Base-by-base conservation (phyloP, 2,329 filamentous ascomycete genomes). In the Ceratocystis alfenasii region DNA sequence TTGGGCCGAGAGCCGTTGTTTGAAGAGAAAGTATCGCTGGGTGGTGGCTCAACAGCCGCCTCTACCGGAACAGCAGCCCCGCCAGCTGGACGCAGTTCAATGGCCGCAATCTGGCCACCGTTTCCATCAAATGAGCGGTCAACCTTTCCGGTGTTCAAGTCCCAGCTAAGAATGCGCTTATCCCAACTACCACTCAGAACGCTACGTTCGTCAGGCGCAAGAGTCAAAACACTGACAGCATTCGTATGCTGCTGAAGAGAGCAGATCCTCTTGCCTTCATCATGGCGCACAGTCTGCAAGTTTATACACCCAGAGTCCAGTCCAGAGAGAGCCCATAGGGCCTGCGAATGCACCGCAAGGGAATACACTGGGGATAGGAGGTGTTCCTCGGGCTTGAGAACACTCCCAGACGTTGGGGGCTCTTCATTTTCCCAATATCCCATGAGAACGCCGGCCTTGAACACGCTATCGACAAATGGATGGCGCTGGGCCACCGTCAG, bases 401-500 rank as follows among this genome's bases (percentile, higher is more conserved):
- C 70, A 0, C 76, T 74, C 0, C 72, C 74, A 1, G 76, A 69
- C 0, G 72, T 73, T 2, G 76, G 70, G 1, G 85, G 83, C 73
- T 99, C 93, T 74, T 96, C 92, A 72, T 97, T 99, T 75, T 96
- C 94, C 94, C 94, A 99, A 75, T 99, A 99, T 63, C 89, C 95
- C 82, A 96, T 87, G 62, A 97, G 78, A 5, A 96, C 89, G 1
- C 92, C 94, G 1, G 93, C 92, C 75, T 99, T 99, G 66, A 90
- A 90, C 55, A 99, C 94, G 71, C 90, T 96, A 74, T 99, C 94
- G 50, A 99, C 94, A 72, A 97, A 99, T 0, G 94, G 94, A 73
- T 99, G 94, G 62, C 89, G 83, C 77, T 99, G 94, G 41, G 94
- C 94, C 5, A 99, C 94, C 0, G 94, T 99, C 71, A 99, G 79